Base-by-base conservation (phyloP, 192 early-diverging fungal species). In the Glomus cerebriforme region DNA sequence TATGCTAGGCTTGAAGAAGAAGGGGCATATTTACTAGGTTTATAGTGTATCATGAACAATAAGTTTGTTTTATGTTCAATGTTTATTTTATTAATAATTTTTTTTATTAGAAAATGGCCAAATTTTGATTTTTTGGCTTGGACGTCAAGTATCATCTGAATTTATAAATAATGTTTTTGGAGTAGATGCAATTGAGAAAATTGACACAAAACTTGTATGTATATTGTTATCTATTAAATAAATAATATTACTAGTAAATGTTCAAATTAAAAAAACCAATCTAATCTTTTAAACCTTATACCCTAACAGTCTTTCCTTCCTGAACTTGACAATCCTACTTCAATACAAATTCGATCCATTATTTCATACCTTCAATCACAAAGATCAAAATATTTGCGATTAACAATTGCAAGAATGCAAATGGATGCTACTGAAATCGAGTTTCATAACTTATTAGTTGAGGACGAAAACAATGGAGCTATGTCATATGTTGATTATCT, bases 401-500 rank as follows among this genome's bases (percentile, higher is more conserved):
- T 94, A 26, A 90, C 90, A 66, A 86, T 99, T 75, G 90, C 95
- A 17, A 92, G 98, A 49, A 96, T 98, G 78, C 91, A 92, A 39
- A 79, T 94, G 79, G 98, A 98, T 79, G 88, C 90, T 75, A 71
- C 87, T 6, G 98, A 99, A 80, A 82, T 90, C 12, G 92, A 94
- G 73, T 95, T 98, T 83, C 86, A 88, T 13, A 88, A 90, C 31
- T 80, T 91, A 75, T 82, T 99, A 77, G 83, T 92, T 17, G 98
- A 99, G 85, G 98, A 99, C 85, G 91, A 93, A 81, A 95, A 93
- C 79, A 90, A 91, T 63, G 95, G 94, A 63, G 89, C 90, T 69
- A 92, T 95, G 92, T 91, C 90, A 13, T 99, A 99, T 83, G 96
- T 98, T 8, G 97, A 99, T 79, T 98, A 92, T 77, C 82, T 99